These are phyloP conservation scores for Miamiensis avidus DNA, from an alignment of 169 alveolate species.

Conservation along the genomic window DNA sequence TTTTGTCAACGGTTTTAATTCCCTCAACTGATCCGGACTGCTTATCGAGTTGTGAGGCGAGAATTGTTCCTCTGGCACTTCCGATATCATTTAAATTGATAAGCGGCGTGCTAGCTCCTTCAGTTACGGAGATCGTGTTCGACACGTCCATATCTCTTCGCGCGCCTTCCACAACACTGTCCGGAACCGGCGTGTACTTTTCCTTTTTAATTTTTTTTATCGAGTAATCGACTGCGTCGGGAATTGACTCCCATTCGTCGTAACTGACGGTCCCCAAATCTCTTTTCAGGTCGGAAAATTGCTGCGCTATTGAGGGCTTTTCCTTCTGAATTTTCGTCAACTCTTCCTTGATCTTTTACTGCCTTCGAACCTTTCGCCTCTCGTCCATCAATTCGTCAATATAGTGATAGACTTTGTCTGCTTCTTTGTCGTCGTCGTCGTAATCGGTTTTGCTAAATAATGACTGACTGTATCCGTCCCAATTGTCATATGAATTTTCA, in stretches of 20 bases:
- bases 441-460: constrained; percentile 40
- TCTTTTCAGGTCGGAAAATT: constrained; percentile 61
- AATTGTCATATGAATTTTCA: constrained; percentile 92
- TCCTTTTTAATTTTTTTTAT: constrained; percentile 87
- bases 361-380: constrained; percentile 47
- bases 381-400: constrained; percentile 68
- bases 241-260: constrained; percentile 98
- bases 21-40: constrained; percentile 93
- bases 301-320: constrained; percentile 44
- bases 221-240: constrained; percentile 93
- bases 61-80: constrained; percentile 93
- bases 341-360: constrained; percentile 41
- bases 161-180: constrained; percentile 76
- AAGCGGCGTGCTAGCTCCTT: constrained; percentile 62
- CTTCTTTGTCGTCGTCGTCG: constrained; percentile 73
- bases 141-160: constrained; percentile 45
- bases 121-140: constrained; percentile 55
- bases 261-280: constrained; percentile 79
- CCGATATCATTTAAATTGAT: constrained; percentile 89
- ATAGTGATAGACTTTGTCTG: constrained; percentile 54
- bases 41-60: constrained; percentile 92
- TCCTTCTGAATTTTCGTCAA: constrained; percentile 40
- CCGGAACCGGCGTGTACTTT: constrained; percentile 93
- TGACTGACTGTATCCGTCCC: constrained; percentile 92
- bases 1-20: constrained; percentile 95